Evolutionary conservation across 225 moss, liverwort and hornwort genomes (phyloP).

Genomic region (Straminergon stramineum): DNA sequence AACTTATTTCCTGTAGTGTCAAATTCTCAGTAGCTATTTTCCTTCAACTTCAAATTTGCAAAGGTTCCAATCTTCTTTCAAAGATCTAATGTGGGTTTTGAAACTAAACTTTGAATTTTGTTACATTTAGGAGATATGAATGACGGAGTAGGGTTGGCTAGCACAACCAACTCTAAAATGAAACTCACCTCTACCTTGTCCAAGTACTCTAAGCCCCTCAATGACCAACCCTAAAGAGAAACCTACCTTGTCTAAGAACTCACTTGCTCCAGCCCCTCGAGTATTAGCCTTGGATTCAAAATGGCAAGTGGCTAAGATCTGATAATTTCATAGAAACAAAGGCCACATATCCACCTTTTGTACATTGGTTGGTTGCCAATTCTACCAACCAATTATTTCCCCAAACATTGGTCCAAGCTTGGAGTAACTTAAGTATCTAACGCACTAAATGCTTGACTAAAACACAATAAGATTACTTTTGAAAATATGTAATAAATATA

Average conservation of each 20-base stretch:
- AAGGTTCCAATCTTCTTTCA: neutral
- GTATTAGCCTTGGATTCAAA: neutral
- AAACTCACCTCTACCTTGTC: fast-evolving
- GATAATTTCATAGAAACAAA: fast-evolving
- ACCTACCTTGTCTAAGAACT: fast-evolving
- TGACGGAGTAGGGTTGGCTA: fast-evolving
- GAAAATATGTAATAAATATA: neutral
- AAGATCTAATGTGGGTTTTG: fast-evolving
- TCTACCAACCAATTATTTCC: neutral
- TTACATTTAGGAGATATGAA: fast-evolving
- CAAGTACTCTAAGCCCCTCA: neutral
- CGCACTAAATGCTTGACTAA: fast-evolving
- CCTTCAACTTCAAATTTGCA: neutral
- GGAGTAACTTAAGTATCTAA: neutral
- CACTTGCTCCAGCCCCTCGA: fast-evolving
- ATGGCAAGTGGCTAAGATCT: neutral
- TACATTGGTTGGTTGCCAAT: fast-evolving
- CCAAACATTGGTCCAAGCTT: too few relatives aligned
- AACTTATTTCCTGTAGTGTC: fast-evolving
- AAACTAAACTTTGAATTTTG: neutral
- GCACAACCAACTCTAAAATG: neutral
- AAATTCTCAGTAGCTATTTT: fast-evolving
- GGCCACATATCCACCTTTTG: neutral
- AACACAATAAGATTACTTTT: neutral
- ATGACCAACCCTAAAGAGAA: fast-evolving